phyloP scores from a whole-genome alignment of 345 rosid species.

The Barbarea vulgaris region DNA sequence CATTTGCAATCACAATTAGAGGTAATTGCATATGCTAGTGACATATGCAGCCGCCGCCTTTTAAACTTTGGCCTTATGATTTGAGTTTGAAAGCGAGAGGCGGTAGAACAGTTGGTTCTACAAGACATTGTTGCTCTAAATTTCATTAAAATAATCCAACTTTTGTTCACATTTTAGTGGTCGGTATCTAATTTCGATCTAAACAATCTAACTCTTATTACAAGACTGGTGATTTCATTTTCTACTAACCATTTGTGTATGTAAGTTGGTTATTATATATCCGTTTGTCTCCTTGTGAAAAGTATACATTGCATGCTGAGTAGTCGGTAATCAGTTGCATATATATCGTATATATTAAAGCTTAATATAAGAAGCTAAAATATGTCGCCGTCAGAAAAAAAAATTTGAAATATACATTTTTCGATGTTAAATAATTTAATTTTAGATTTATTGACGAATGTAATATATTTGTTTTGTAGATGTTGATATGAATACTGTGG shows the following conservation, averaged over 20 bases:
- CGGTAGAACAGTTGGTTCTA: slow-evolving; percentile 26
- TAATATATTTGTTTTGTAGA: not conserved
- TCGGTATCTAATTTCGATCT: slow-evolving; percentile 40
- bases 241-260: slow-evolving; percentile 38
- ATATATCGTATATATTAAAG: not conserved
- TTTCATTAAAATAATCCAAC: slow-evolving; percentile 14
- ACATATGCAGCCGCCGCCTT: slow-evolving; percentile 45
- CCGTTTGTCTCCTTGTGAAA: slow-evolving; percentile 31
- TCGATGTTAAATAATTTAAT: not conserved
- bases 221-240: slow-evolving; percentile 35
- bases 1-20: slow-evolving; percentile 11
- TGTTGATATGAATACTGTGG: too few relatives aligned
- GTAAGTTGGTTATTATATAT: not conserved
- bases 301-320: slow-evolving; percentile 23
- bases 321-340: slow-evolving; percentile 36
- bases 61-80: slow-evolving; percentile 40
- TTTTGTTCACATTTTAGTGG: slow-evolving; percentile 14
- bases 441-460: not conserved
- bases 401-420: not conserved
- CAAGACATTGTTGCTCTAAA: slow-evolving; percentile 22
- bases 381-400: not conserved
- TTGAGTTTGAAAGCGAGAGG: slow-evolving; percentile 36
- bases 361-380: not conserved
- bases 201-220: slow-evolving; percentile 17
- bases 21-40: slow-evolving; percentile 24